Percentiles rank a stretch among this genome's conserved stretches.
Evolutionary conservation across 2,329 filamentous ascomycete species (phyloP).

Genomic region (Tympanopsis confertula): DNA sequence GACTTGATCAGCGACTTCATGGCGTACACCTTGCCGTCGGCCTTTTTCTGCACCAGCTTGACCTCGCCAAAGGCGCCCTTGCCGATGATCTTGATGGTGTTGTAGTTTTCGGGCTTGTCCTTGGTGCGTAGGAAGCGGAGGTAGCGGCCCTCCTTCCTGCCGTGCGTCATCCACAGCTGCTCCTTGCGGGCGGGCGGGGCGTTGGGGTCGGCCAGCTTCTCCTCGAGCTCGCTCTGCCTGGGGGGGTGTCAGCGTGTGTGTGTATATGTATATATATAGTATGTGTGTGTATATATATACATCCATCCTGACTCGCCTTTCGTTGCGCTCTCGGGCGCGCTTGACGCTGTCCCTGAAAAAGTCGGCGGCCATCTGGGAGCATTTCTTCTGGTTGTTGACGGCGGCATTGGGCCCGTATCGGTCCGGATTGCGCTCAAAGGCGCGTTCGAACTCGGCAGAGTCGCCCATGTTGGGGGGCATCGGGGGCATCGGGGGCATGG

Average conservation of each 20-base stretch:
- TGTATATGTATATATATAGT: too few relatives aligned
- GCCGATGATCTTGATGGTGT: conserved; percentile 67
- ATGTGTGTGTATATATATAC: conserved; percentile 2
- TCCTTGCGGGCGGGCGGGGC: conserved; percentile 68
- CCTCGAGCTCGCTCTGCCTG: conserved; percentile 86
- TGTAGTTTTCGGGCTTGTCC: conserved; percentile 61
- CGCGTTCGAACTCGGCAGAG: conserved; percentile 63
- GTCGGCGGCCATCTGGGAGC: conserved; percentile 62
- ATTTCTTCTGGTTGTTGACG: conserved; percentile 62
- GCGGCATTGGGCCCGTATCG: conserved; percentile 50
- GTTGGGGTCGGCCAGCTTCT: conserved; percentile 67
- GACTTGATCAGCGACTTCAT: conserved; percentile 69
- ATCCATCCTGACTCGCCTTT: conserved; percentile 49
- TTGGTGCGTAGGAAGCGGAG: conserved; percentile 65
- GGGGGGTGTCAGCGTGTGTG: conserved; percentile 11
- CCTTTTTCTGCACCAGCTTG: conserved; percentile 63
- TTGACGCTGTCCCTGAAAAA: conserved; percentile 99
- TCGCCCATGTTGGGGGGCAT: conserved; percentile 40
- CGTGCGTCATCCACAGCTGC: conserved; percentile 73
- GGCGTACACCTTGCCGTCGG: conserved; percentile 67
- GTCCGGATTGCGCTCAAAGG: conserved; percentile 78
- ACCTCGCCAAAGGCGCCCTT: conserved; percentile 75
- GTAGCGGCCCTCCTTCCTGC: conserved; percentile 83
- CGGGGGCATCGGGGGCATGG: conserved; percentile 54
- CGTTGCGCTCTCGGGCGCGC: conserved; percentile 85